Evolutionary conservation across 1,139 yeast species (phyloP), one percentile per base, ranked within the genome.

Genomic region (Taphrina deformans): DNA sequence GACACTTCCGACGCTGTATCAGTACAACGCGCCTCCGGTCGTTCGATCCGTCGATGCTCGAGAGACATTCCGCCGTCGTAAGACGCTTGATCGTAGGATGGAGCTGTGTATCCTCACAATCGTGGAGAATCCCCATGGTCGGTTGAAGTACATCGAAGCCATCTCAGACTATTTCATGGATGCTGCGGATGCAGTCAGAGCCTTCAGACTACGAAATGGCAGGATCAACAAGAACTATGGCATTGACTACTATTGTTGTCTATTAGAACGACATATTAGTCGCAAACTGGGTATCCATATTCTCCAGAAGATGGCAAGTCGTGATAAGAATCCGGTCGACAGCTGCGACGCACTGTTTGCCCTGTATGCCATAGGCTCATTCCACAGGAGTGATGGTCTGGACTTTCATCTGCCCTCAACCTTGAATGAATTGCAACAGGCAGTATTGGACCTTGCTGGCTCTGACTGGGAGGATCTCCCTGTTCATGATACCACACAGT

Each of bases 151-250:
- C 23, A 48, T 53, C 3, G 58, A 53, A 3, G 58, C 58, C 16
- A 53, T 53, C 33, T 53, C 58, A 16, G 58, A 53, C 24, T 16
- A 41, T 18, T 53, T 38, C 48, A 53, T 53, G 58, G 58, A 53
- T n/a, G 58, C 23, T 7, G 58, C 48, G 14, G 58, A 53, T 40
- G 58, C 58, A 9, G 48, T 53, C 3, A 35, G 48, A n/a, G 23
- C 23, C 7, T 53, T 53, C 21, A 21, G 58, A 18, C 23, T 38
- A 6, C 9, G 14, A 18, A 16, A 53, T 14, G 58, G 58, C 24
- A 16, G 58, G 35, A 27, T 40, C 46, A 53, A 38, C 48, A 35
- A 53, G 33, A 53, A 53, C 40, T 53, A 53, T 53, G 48, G 58
- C 5, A 53, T 53, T 18, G 58, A 53, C 35, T 53, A 53, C 33